Base-by-base conservation (phyloP, 2,329 filamentous ascomycete species). In the Allantophomopsis lycopodina region DNA sequence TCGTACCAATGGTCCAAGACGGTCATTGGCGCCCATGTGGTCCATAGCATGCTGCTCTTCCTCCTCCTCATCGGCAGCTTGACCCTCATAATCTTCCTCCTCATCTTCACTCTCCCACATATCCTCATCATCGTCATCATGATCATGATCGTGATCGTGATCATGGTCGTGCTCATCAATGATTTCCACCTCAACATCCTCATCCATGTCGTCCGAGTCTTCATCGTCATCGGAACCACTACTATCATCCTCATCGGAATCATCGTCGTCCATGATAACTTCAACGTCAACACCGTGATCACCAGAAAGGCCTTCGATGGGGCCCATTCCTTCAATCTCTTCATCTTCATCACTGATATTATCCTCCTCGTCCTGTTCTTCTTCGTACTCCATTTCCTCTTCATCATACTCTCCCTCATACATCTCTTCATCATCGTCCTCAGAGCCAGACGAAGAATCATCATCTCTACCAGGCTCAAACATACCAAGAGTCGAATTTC, bases 401-500 rank as follows among this genome's bases (percentile, higher is more conserved):
- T 71, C 86, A 49, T 86, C 89, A 43, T 85, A 84, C 40, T 88
- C 85, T 44, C 91, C 87, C 38, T 87, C 83, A 49, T 94, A 94
- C 83, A 94, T 91, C 50, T 91, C 86, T 49, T 89, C 84, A 41
- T 88, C 83, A 36, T 87, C 79, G 42, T 83, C 76, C 43, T 79
- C 80, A 13, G 57, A 58, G 11, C 65, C 66, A 23, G 85, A 83
- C 28, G 83, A 86, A 37, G 85, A 87, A 46, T 89, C 85, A 44
- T 84, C 80, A 44, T 87, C 81, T 42, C 82, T 76, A 37, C 79
- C 76, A 47, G 83, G 80, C 57, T 96, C 91, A 39, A 95, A 79
- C 78, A 96, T 93, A 37, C 91, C 89, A 16, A 98, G 68, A 2
- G 93, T 86, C 2, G 91, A 96, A 59, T 96, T 94, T 39, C 93